These are phyloP conservation scores for Staphylotrichum longicolle DNA, from an alignment of 495 filamentous ascomycete genomes.

Conservation along the genomic window DNA sequence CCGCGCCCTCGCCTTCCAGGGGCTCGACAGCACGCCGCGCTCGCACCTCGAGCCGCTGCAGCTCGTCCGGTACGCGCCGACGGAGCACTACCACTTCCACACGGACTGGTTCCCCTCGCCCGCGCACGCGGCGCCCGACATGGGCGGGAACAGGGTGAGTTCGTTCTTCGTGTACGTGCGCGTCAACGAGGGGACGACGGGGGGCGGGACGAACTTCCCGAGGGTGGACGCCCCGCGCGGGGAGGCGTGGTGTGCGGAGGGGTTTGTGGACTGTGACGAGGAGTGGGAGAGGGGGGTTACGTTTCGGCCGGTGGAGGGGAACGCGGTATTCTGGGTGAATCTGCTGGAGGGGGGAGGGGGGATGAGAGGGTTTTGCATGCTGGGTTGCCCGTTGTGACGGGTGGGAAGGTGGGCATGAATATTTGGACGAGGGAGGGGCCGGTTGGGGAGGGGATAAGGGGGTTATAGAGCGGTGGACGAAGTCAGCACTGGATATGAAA, in stretches of 20 bases:
- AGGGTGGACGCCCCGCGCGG: constrained; percentile 37
- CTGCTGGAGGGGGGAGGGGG: constrained; percentile 55
- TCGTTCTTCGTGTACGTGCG: constrained; percentile 59
- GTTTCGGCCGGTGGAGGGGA: constrained; percentile 65
- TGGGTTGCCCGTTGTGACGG: constrained; percentile 62
- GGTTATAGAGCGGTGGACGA: not conserved
- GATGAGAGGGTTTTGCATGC: constrained; percentile 69
- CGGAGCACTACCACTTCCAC: constrained; percentile 53
- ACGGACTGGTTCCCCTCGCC: constrained; percentile 56
- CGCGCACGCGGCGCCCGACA: constrained; percentile 35
- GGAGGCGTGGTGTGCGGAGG: constrained; percentile 55
- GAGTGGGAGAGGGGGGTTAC: constrained; percentile 58
- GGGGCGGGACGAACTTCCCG: constrained; percentile 60
- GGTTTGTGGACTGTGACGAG: constrained; percentile 57
- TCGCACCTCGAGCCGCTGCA: constrained; percentile 53
- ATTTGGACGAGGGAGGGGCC: constrained; percentile 60
- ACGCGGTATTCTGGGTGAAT: constrained; percentile 78
- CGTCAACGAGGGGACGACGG: constrained; percentile 45
- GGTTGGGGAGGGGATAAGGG: constrained; percentile 21
- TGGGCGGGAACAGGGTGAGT: constrained; percentile 50
- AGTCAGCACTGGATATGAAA: too few relatives aligned
- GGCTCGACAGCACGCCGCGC: constrained; percentile 46
- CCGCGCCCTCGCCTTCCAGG: constrained; percentile 68
- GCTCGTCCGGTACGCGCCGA: constrained; percentile 51
- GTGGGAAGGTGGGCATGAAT: constrained; percentile 78